Base-by-base conservation (phyloP, 2,329 filamentous ascomycete genomes). In the Apiospora saccharicola region DNA sequence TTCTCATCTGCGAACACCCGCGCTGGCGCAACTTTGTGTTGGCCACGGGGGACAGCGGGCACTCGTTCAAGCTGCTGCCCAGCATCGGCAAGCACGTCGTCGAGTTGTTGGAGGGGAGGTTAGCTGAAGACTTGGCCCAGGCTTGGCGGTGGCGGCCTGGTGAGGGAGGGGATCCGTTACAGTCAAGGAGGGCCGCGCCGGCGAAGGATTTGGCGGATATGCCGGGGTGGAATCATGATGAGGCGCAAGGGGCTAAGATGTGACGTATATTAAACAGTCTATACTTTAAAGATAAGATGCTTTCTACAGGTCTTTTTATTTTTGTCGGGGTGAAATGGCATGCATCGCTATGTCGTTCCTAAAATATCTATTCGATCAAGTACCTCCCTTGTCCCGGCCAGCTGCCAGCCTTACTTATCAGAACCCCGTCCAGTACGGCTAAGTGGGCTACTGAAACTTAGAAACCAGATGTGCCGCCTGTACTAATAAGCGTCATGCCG, bases 11-110 rank as follows among this genome's bases (percentile, higher is more conserved):
- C 71, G 80, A 82, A 73, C 80, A 82, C 68, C 80, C 80, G 0
- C 73, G 70, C 41, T 85, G 84, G 82, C 85, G 82, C 75, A 85
- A 86, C 71, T 82, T 86, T 68, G 79, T 85, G 26, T 73, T 86
- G n/a, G 84, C 84, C 0, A 85, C 84, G 0, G 85, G 85, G 0
- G 84, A 86, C 44, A 86, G 84, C 75, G 85, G 84, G 2, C 84
- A 86, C 73, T 81, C 81, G 1, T 86, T 86, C 77, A 86, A 86
- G 71, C 78, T 86, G 0, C 73, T 86, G 19, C 84, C 85, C 1
- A 85, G 80, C 68, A 85, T 86, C 69, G 85, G 85, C 1, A 85
- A 83, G 71, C 83, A 86, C 72, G 81, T 86, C 3, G 84, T 86
- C 14, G 84, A 85, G 75, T 73, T 86, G 64, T 75, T 86, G 6